Percentiles rank a stretch among this genome's conserved stretches.
Evolutionary conservation across 2,329 filamentous ascomycete species (phyloP).

Genomic region (Decorospora gaudefroyi): DNA sequence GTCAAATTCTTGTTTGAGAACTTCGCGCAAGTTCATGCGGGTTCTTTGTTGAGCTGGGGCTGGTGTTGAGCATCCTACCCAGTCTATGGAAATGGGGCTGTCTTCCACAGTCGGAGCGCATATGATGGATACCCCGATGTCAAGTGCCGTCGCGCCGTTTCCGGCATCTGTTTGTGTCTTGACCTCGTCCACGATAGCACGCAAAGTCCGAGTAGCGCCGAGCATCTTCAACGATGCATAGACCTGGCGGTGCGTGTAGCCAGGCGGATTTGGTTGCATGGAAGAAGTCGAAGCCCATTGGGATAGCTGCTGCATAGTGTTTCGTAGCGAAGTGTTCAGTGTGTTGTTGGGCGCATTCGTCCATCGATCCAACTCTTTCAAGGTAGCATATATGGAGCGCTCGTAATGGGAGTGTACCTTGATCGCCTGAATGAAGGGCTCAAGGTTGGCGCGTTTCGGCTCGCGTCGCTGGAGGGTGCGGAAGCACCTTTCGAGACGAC

Average conservation of each 20-base stretch:
- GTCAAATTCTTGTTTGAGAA: conserved; percentile 63
- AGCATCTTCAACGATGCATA: conserved; percentile 64
- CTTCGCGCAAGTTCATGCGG: conserved; percentile 62
- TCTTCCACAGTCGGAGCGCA: conserved; percentile 62
- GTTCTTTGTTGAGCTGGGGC: conserved; percentile 36
- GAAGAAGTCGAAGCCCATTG: conserved; percentile 65
- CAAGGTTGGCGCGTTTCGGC: conserved; percentile 69
- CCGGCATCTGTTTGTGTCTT: conserved; percentile 64
- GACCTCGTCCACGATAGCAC: conserved; percentile 69
- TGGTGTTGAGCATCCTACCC: conserved; percentile 38
- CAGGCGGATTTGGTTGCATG: conserved; percentile 59
- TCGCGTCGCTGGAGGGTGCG: conserved; percentile 68
- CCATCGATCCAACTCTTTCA: conserved; percentile 72
- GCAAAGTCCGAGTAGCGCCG: conserved; percentile 64
- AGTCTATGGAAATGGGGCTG: conserved; percentile 44
- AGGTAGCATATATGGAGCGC: conserved; percentile 64
- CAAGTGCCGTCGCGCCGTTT: conserved; percentile 66
- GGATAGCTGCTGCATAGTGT: conserved; percentile 65
- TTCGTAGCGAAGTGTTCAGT: conserved; percentile 61
- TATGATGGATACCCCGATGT: conserved; percentile 70
- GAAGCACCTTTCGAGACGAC: conserved; percentile 69
- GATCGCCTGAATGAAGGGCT: conserved; percentile 69
- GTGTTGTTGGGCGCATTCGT: conserved; percentile 61
- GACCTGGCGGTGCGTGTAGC: conserved; percentile 74
- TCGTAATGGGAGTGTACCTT: conserved; percentile 62